Evolutionary conservation across 768 basidiomycete genomes (phyloP).

Genomic region (Mycena pura): DNA sequence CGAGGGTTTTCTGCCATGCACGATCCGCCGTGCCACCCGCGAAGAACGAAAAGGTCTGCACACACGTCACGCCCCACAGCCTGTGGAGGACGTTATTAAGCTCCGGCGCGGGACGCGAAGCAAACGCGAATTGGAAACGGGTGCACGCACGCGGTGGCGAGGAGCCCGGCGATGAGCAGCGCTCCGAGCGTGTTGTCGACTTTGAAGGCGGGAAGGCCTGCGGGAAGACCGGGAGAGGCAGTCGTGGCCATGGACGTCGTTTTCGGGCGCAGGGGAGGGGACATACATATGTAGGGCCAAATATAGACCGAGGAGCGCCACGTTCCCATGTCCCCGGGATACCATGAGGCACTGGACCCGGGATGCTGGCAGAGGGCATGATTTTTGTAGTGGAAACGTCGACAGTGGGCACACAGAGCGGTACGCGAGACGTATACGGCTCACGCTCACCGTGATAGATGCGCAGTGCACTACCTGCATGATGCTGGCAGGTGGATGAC

Average conservation of each 20-base stretch:
- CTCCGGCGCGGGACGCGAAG: too few relatives aligned
- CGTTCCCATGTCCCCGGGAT: neutral
- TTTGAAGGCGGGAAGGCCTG: slow-evolving; percentile 29
- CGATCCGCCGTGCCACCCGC: slow-evolving; percentile 42
- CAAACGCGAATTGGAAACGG: too few relatives aligned
- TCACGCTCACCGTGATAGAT: neutral
- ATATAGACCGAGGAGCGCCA: neutral
- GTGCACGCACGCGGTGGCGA: slow-evolving; percentile 61
- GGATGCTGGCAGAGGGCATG: neutral
- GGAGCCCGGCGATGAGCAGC: slow-evolving; percentile 47
- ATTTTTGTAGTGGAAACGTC: neutral
- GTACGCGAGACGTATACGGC: neutral
- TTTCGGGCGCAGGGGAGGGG: neutral
- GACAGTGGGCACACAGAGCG: neutral
- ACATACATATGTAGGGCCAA: slow-evolving; percentile 5
- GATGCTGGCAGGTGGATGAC: too few relatives aligned
- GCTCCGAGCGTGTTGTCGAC: slow-evolving; percentile 56
- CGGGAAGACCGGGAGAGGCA: neutral
- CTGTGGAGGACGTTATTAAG: slow-evolving; percentile 37
- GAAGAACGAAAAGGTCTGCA: slow-evolving; percentile 62
- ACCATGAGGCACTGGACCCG: slow-evolving; percentile 5
- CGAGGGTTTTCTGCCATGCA: slow-evolving; percentile 43
- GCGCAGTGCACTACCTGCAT: too few relatives aligned
- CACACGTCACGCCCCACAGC: slow-evolving; percentile 65
- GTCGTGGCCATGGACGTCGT: slow-evolving; percentile 10